phyloP scores from a whole-genome alignment of 2,329 filamentous ascomycete genomes.

The Cadophora malorum region DNA sequence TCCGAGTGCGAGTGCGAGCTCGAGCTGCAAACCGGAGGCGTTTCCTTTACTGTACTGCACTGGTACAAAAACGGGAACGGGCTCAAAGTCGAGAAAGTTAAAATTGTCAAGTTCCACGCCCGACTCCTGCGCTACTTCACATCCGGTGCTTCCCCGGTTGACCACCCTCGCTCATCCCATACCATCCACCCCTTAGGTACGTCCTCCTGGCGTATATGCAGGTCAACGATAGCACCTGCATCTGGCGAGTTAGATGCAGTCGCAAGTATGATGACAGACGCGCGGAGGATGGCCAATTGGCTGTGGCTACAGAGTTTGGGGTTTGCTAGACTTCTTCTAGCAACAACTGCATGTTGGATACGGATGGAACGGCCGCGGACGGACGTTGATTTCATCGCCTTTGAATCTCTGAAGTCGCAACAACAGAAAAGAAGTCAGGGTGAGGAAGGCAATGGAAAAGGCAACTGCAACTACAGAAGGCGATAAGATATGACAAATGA shows the following conservation, averaged over 20 bases:
- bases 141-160: slow-evolving; percentile 1
- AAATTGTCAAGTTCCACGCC: background rate
- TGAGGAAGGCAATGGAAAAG: background rate
- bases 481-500: background rate
- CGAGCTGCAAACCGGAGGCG: background rate
- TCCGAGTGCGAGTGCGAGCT: background rate
- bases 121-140: background rate
- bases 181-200: background rate
- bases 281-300: background rate
- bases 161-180: background rate
- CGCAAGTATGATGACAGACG: background rate
- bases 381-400: background rate
- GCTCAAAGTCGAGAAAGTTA: background rate
- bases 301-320: background rate
- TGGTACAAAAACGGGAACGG: background rate
- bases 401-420: background rate
- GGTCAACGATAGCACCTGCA: background rate
- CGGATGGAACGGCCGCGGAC: background rate
- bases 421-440: background rate
- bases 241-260: background rate
- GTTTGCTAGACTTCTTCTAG: background rate
- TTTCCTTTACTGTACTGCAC: background rate
- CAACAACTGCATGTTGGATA: background rate
- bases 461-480: background rate
- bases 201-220: background rate